These are phyloP conservation scores for Oenanthe sinensis DNA, from an alignment of 129 eudicot species.

Conservation along the genomic window DNA sequence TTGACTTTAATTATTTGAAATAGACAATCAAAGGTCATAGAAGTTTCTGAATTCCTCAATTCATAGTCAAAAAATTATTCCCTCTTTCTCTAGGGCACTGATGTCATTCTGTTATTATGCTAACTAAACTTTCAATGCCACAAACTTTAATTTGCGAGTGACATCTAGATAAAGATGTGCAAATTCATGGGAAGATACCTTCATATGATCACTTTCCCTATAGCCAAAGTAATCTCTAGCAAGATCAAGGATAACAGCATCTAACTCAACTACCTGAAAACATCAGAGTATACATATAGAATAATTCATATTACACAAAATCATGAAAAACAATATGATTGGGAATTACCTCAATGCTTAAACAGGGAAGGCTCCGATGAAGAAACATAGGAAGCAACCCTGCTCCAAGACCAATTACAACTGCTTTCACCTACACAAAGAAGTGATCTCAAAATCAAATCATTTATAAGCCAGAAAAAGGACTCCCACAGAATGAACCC, in stretches of 20 bases:
- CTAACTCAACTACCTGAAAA: constrained; percentile 67
- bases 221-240: constrained; percentile 71
- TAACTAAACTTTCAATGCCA: background rate
- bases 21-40: background rate
- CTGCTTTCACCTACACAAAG: constrained; percentile 53
- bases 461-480: background rate
- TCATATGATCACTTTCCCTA: constrained; percentile 55
- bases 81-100: background rate
- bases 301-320: constrained; percentile 6
- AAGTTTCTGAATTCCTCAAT: background rate
- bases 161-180: background rate
- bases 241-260: constrained; percentile 59
- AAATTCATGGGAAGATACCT: constrained; percentile 36
- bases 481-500: background rate
- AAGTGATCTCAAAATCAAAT: background rate
- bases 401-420: constrained; percentile 94
- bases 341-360: constrained; percentile 57
- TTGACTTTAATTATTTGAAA: background rate
- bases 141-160: background rate
- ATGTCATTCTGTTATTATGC: background rate
- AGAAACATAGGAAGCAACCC: constrained; percentile 97
- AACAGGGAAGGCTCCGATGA: constrained; percentile 42
- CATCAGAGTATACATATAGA: constrained; percentile 10
- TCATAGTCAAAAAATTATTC: background rate
- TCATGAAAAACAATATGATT: background rate